Evolutionary conservation across 176 grass and related monocot species (phyloP).

Genomic region (Dendrocalamus sinicus): DNA sequence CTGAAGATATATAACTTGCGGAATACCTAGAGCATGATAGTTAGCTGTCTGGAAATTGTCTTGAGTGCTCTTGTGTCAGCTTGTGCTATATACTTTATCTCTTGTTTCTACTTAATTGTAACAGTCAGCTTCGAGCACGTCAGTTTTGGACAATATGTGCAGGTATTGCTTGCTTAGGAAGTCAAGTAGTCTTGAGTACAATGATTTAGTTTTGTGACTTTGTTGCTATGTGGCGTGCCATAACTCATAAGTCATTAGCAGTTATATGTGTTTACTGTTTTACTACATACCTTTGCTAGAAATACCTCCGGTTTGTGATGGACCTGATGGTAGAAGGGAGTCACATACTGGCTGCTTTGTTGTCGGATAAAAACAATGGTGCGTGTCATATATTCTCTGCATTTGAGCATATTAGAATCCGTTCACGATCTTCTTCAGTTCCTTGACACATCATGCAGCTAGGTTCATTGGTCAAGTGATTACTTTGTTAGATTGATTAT

Average conservation of each 20-base stretch:
- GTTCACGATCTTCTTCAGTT: neutral
- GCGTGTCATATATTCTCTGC: neutral
- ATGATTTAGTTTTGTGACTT: neutral
- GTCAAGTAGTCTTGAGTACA: neutral
- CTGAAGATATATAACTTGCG: neutral
- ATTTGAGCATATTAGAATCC: neutral
- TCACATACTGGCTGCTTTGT: neutral
- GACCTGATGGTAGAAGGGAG: neutral
- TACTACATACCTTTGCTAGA: neutral
- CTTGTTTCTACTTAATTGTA: neutral
- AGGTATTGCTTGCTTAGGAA: neutral
- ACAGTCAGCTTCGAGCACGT: neutral
- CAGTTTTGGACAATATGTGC: neutral
- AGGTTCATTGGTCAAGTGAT: neutral
- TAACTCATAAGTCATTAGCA: slow-evolving; percentile 14
- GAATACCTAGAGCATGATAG: neutral
- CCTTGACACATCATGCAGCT: neutral
- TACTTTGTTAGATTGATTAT: neutral
- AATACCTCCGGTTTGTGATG: neutral
- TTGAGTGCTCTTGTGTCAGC: neutral
- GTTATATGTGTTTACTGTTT: neutral
- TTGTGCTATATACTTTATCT: neutral
- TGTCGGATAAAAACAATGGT: neutral
- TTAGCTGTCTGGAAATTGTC: slow-evolving; percentile 19
- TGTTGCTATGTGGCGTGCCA: neutral